Evolutionary conservation across 2,329 filamentous ascomycete genomes (phyloP).

Genomic region (Helotiales sp.): DNA sequence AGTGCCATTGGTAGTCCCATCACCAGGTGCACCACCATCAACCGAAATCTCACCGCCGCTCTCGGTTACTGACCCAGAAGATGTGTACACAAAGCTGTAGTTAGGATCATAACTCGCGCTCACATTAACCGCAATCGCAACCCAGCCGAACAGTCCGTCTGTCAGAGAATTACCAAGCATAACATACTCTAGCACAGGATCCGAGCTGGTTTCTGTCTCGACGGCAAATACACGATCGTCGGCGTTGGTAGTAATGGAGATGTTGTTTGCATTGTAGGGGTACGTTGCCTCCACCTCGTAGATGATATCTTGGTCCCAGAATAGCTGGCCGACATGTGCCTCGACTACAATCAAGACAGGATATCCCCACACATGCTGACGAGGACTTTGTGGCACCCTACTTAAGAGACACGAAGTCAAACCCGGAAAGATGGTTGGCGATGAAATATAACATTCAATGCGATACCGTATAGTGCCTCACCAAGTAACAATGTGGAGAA

Average conservation of each 20-base stretch:
- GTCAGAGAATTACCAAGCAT: constrained; percentile 51
- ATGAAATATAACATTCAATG: too few species aligned
- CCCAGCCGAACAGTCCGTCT: constrained; percentile 56
- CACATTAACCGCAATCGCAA: constrained; percentile 43
- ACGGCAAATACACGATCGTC: constrained; percentile 48
- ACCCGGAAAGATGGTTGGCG: too few species aligned
- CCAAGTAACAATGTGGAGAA: too few species aligned
- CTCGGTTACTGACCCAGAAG: neutral
- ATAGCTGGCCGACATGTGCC: constrained; percentile 59
- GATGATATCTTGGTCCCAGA: constrained; percentile 64
- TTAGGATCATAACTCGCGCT: constrained; percentile 10
- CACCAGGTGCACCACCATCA: neutral
- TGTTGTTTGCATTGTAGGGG: constrained; percentile 50
- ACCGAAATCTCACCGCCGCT: constrained; percentile 2
- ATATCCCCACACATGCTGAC: too few species aligned
- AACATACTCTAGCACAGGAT: constrained; percentile 57
- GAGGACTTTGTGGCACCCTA: too few species aligned
- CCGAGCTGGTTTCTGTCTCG: constrained; percentile 45
- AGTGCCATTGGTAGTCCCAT: neutral
- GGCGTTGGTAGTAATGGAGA: constrained; percentile 47
- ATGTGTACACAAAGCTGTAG: constrained; percentile 8
- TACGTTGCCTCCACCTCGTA: constrained; percentile 47
- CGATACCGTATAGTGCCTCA: too few species aligned
- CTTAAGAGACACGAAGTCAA: too few species aligned
- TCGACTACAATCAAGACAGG: too few species aligned